These are phyloP conservation scores for Bolboschoenus planiculmis DNA, from an alignment of 176 grass and related monocot species.

Conservation along the genomic window DNA sequence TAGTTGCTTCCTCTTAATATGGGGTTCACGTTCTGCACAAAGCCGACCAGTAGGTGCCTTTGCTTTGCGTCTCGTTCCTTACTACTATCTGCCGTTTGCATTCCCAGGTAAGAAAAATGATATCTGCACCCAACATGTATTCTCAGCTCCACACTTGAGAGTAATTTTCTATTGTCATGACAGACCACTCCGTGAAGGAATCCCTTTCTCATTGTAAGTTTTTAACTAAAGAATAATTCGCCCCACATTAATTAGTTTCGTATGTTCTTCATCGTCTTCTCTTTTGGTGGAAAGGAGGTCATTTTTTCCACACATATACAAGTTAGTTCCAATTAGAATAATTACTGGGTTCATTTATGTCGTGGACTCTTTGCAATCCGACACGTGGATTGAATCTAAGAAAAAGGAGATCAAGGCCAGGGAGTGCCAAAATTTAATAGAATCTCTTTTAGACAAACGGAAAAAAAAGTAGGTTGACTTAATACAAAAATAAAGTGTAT, in stretches of 20 bases:
- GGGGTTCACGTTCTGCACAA: neutral
- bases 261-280: neutral
- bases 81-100: neutral
- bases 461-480: neutral
- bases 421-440: slow-evolving; percentile 1
- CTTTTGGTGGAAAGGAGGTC: neutral
- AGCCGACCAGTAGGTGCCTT: neutral
- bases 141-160: neutral
- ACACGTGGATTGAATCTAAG: neutral
- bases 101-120: neutral
- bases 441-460: neutral
- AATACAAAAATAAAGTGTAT: neutral
- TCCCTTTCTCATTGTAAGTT: too few species aligned
- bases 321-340: neutral
- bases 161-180: too few species aligned
- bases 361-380: neutral
- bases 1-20: neutral
- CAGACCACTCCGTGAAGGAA: too few species aligned
- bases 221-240: neutral
- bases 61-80: neutral
- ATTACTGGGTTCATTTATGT: neutral
- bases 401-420: neutral
- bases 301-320: neutral
- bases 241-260: neutral
- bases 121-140: neutral